These are phyloP conservation scores for Pseudoscleropodium purum DNA, from an alignment of 225 moss, liverwort and hornwort species.

Conservation along the genomic window DNA sequence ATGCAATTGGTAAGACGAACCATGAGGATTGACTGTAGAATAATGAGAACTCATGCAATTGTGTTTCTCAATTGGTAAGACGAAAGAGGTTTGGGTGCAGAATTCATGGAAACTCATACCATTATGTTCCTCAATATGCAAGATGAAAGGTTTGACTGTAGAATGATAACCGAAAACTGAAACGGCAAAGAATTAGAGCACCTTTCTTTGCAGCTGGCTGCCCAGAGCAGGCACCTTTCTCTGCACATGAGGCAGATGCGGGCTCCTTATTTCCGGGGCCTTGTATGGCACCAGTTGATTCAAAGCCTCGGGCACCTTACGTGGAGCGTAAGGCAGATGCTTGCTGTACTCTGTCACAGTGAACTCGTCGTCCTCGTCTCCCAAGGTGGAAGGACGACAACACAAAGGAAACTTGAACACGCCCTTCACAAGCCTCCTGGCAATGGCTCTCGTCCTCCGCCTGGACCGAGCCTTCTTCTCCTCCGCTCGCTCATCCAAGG, in stretches of 20 bases:
- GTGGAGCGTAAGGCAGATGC: conserved; percentile 5
- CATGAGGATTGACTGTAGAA: not conserved
- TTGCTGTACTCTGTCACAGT: not conserved
- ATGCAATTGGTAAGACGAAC: not conserved
- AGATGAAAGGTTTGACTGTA: not conserved
- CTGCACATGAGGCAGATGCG: conserved; percentile 4
- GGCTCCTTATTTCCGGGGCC: not conserved
- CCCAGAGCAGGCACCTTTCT: not conserved
- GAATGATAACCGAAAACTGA: not conserved
- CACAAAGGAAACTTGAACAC: conserved; percentile 28
- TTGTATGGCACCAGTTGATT: conserved; percentile 13
- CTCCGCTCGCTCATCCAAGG: conserved; percentile 3
- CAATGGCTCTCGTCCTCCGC: conserved; percentile 3
- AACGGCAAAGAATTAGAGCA: not conserved
- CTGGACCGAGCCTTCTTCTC: conserved; percentile 4
- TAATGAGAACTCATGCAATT: not conserved
- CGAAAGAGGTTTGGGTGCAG: not conserved
- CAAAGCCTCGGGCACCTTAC: not conserved
- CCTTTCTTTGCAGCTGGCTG: conserved; percentile 21
- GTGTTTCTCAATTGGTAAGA: not conserved
- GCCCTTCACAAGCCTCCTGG: conserved; percentile 2
- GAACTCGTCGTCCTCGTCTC: conserved; percentile 4
- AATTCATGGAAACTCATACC: not conserved
- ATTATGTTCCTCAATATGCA: too few species aligned
- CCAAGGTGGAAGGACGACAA: conserved; percentile 18